Conservation (phyloP, 1,139 yeast species). For the Geotrichum restrictum region DNA sequence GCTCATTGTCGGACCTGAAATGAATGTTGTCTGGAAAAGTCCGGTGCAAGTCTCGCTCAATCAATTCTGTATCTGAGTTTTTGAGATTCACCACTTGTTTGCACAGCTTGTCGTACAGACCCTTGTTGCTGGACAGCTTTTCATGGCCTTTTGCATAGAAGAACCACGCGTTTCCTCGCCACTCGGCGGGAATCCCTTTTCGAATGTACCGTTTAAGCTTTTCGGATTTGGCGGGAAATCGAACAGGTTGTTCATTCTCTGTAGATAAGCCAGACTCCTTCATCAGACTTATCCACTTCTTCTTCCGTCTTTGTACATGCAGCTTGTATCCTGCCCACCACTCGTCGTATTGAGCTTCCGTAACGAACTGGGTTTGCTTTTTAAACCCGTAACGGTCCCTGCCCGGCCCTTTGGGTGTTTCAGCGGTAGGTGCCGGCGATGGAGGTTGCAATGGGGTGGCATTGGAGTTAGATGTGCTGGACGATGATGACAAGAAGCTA, state of each 20-base stretch:
- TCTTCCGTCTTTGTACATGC: slow-evolving; percentile 58
- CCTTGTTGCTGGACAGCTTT: slow-evolving; percentile 60
- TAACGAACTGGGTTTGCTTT: slow-evolving; percentile 53
- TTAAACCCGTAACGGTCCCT: slow-evolving; percentile 84
- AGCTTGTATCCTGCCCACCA: slow-evolving; percentile 72
- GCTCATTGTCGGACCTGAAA: slow-evolving; percentile 47
- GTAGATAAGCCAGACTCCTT: slow-evolving; percentile 59
- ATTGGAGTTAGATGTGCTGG: background rate
- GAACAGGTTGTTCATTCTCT: slow-evolving; percentile 34
- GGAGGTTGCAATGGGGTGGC: background rate
- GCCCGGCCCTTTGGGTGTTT: background rate
- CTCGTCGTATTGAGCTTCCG: slow-evolving; percentile 56
- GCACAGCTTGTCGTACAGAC: slow-evolving; percentile 67
- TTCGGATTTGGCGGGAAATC: slow-evolving; percentile 83
- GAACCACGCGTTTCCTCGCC: slow-evolving; percentile 98
- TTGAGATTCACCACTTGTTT: slow-evolving; percentile 49
- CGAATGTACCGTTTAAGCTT: slow-evolving; percentile 81
- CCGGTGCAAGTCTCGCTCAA: slow-evolving; percentile 85
- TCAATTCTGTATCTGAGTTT: slow-evolving; percentile 74
- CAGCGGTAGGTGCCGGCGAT: background rate
- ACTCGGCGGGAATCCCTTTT: slow-evolving; percentile 92
- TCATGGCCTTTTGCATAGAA: slow-evolving; percentile 89
- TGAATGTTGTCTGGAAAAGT: slow-evolving; percentile 93
- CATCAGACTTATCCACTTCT: slow-evolving; percentile 70
- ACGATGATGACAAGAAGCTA: background rate